Percentiles rank a stretch among this genome's conserved stretches.
Conservation (phyloP, 805 yeast genomes). For the Saccharomycopsis fibuligera region DNA sequence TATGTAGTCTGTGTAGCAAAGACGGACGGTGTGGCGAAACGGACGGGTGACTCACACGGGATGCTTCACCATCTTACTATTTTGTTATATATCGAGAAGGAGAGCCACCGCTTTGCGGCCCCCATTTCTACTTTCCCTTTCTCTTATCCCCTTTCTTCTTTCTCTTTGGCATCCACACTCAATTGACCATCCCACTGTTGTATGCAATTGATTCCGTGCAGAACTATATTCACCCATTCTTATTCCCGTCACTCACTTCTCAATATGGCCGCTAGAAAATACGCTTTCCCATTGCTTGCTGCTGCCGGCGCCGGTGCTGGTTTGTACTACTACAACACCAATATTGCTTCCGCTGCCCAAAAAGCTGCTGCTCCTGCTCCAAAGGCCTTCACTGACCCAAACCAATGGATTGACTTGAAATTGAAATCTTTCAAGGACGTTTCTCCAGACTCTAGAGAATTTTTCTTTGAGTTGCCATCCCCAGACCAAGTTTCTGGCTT, state of each 20-base stretch:
- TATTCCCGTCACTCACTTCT: background rate
- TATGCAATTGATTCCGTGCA: background rate
- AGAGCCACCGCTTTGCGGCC: too few species aligned
- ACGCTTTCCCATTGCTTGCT: background rate
- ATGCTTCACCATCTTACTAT: too few species aligned
- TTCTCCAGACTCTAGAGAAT: conserved; percentile 59
- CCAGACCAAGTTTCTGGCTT: conserved; percentile 70
- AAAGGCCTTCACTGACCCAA: conserved; percentile 54
- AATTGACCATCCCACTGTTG: background rate
- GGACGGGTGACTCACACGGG: too few species aligned
- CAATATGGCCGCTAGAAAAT: conserved; percentile 4
- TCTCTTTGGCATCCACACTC: too few species aligned
- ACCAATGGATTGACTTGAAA: conserved; percentile 65
- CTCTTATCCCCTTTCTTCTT: too few species aligned
- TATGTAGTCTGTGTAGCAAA: too few species aligned
- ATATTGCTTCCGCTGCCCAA: conserved; percentile 21
- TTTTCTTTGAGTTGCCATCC: conserved; percentile 63
- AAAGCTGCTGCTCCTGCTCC: conserved; percentile 28
- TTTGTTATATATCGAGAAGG: too few species aligned
- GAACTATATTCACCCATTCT: background rate
- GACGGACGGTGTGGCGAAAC: too few species aligned
- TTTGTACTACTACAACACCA: conserved; percentile 22
- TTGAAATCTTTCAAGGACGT: conserved; percentile 40
- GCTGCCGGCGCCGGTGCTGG: conserved; percentile 21
- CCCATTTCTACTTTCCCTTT: too few species aligned